phyloP scores from a whole-genome alignment of 1,139 yeast genomes.

The Suhomyces yuchorum region DNA sequence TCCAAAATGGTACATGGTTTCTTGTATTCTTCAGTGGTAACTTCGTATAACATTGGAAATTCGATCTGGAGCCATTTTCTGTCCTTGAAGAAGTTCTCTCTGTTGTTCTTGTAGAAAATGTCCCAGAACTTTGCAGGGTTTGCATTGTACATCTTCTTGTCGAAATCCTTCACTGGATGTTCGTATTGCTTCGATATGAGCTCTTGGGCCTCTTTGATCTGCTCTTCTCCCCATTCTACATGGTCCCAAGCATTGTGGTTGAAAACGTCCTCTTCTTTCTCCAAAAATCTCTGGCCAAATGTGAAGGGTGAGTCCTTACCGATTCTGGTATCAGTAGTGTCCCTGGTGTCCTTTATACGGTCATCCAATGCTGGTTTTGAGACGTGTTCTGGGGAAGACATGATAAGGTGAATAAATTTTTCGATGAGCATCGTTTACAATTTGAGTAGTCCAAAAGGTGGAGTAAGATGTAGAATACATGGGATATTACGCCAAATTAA shows the following conservation, averaged over 20 bases:
- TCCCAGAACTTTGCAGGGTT: conserved; percentile 97
- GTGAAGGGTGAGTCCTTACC: conserved; percentile 90
- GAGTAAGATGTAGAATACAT: too few species aligned
- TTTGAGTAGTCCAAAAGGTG: background rate
- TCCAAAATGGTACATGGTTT: conserved; percentile 80
- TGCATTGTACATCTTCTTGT: conserved; percentile 72
- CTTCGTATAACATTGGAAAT: conserved; percentile 81
- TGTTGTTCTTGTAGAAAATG: conserved; percentile 84
- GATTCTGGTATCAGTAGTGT: conserved; percentile 43
- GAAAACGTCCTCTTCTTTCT: conserved; percentile 80
- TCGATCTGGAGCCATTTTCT: conserved; percentile 95
- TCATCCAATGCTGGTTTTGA: conserved; percentile 40
- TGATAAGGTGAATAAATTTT: conserved; percentile 7
- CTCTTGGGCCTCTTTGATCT: conserved; percentile 70
- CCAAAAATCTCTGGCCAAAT: conserved; percentile 83
- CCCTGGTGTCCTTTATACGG: conserved; percentile 4
- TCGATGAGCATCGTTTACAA: conserved; percentile 11
- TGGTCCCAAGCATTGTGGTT: conserved; percentile 97
- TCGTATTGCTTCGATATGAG: conserved; percentile 76
- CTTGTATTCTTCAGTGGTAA: conserved; percentile 64
- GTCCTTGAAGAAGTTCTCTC: conserved; percentile 92
- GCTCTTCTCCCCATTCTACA: conserved; percentile 97
- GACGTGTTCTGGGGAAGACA: conserved; percentile 5
- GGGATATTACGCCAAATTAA: too few species aligned
- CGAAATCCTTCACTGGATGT: conserved; percentile 82